These are phyloP conservation scores for Cutaneotrichosporon arboriforme DNA, from an alignment of 1,284 basidiomycete species.

Conservation along the genomic window DNA sequence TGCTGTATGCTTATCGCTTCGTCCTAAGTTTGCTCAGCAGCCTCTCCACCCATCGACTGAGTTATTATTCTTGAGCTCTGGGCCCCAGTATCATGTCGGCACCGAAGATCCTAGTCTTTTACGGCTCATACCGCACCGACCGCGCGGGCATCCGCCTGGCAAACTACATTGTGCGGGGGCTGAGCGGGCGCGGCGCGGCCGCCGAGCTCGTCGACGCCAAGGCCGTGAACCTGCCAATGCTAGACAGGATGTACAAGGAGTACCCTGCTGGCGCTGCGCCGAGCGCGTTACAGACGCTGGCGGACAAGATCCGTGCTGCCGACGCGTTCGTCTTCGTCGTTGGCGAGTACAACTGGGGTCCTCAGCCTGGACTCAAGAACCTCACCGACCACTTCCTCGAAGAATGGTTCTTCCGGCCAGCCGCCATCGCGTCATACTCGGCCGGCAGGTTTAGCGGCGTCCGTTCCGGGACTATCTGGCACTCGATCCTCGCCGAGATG, in stretches of 20 bases:
- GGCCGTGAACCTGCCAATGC: conserved; percentile 3
- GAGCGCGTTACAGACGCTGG: not conserved
- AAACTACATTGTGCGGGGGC: not conserved
- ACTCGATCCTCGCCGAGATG: conserved; percentile 4
- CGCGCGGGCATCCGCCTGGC: conserved; percentile 7
- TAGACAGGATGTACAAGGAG: conserved; percentile 10
- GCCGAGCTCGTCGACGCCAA: conserved; percentile 9
- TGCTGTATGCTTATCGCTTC: too few relatives aligned
- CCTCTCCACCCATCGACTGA: too few relatives aligned
- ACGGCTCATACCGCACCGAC: conserved; percentile 9
- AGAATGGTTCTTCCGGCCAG: conserved; percentile 8
- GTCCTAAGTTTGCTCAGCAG: too few relatives aligned
- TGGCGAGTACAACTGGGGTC: conserved; percentile 13
- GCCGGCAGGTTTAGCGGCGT: conserved; percentile 6
- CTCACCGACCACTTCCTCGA: conserved; percentile 9
- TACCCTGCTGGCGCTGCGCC: conserved; percentile 1
- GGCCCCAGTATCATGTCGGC: too few relatives aligned
- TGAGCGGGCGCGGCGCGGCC: not conserved
- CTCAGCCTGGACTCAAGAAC: conserved; percentile 12
- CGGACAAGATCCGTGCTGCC: conserved; percentile 2
- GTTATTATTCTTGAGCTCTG: too few relatives aligned
- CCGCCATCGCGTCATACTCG: conserved; percentile 4
- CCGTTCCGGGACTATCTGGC: not conserved
- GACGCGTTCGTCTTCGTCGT: conserved; percentile 10
- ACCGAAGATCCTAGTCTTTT: conserved; percentile 3